phyloP scores from a whole-genome alignment of 1,284 basidiomycete species.

The Trametes polyzona region DNA sequence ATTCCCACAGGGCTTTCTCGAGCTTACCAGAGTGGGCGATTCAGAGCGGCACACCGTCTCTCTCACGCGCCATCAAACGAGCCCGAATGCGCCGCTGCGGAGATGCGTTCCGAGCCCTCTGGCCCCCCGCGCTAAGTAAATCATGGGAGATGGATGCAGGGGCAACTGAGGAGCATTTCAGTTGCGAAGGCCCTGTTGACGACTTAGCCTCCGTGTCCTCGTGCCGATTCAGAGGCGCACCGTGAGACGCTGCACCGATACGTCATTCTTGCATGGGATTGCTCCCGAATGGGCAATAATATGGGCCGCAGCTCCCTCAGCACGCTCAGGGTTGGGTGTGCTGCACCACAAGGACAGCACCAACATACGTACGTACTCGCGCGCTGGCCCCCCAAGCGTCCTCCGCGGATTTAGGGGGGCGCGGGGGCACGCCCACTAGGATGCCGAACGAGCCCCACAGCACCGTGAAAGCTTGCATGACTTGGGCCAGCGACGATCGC shows the following conservation, averaged over 20 bases:
- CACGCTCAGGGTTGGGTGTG: not conserved
- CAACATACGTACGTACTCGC: not conserved
- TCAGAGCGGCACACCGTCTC: not conserved
- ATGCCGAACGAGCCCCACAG: not conserved
- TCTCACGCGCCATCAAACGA: not conserved
- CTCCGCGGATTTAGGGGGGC: not conserved
- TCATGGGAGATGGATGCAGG: not conserved
- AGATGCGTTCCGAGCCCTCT: not conserved
- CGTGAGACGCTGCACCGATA: slow-evolving; percentile 5
- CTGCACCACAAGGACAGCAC: not conserved
- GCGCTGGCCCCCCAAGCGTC: not conserved
- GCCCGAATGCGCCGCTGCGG: not conserved
- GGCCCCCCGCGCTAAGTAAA: not conserved
- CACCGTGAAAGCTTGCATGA: not conserved
- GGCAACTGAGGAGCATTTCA: not conserved
- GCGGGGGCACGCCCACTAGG: not conserved
- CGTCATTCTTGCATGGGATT: not conserved
- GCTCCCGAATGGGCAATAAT: not conserved
- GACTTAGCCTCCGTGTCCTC: slow-evolving; percentile 1
- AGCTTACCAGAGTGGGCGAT: not conserved
- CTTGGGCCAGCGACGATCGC: slow-evolving; percentile 2
- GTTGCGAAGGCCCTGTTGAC: not conserved
- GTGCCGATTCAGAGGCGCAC: not conserved
- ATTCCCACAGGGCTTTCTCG: not conserved
- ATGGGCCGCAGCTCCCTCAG: not conserved